Base-by-base conservation (phyloP, 495 filamentous ascomycete species). In the Aspergillus olivimuriae region DNA sequence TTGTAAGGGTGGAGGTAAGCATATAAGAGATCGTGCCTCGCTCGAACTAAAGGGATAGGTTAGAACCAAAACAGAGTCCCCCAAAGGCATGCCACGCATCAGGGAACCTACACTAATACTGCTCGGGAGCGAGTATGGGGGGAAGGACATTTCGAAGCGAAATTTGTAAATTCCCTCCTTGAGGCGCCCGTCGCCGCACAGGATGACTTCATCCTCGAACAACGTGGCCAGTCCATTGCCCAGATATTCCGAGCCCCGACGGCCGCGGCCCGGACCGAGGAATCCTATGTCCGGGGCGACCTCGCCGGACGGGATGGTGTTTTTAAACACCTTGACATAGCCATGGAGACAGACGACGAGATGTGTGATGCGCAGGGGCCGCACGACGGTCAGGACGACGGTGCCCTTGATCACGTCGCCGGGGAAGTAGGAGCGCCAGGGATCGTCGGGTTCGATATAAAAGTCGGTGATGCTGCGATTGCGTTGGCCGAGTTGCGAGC, bases 21-120 rank as follows among this genome's bases (percentile, higher is more conserved):
- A 87, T 79, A 66, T 97, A 98, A 6, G 83, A 83, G 53, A 98
- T 87, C 11, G 86, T 88, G 16, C 94, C 92, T 51, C 89, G 81
- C 68, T 98, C 94, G 61, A 98, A 98, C 89, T 96, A 60, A 17
- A 47, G 30, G 26, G 14, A 20, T 32, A 38, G 12, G 33, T 18
- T 41, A 35, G 12, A 8, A 40, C 28, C 16, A 16, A 24, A 23
- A 18, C 30, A 33, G 26, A 44, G 24, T n/a, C n/a, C n/a, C n/a
- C n/a, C n/a, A n/a, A n/a, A n/a, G n/a, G n/a, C n/a, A n/a, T n/a
- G n/a, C n/a, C n/a, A n/a, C 15, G 9, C 33, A 21, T 14, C 18
- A 16, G 39, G 19, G 23, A 22, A 76, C 85, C 52, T 75, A 95
- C 91, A 66, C 92, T 89, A 54, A 98, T 87, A 63, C 90, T 95